Evolutionary conservation across 495 filamentous ascomycete species (phyloP).

Genomic region (Penicillium bialowiezense): DNA sequence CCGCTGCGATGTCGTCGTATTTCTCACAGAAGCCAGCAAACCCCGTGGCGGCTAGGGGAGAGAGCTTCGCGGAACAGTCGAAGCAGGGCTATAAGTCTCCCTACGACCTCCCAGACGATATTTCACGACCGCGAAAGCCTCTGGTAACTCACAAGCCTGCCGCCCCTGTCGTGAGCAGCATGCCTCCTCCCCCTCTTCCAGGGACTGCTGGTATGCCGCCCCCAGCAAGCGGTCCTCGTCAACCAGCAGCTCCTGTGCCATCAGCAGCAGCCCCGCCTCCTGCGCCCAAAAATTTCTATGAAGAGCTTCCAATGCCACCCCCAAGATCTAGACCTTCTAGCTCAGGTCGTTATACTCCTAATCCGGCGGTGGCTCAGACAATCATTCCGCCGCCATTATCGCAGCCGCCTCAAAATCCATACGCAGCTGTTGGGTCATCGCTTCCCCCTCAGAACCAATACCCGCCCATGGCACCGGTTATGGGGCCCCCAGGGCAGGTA

Average conservation of each 20-base stretch:
- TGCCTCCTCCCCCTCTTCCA: constrained; percentile 48
- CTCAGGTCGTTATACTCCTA: constrained; percentile 53
- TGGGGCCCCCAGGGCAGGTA: constrained; percentile 12
- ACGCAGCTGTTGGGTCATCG: not conserved
- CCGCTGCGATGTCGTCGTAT: constrained; percentile 36
- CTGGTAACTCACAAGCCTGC: constrained; percentile 36
- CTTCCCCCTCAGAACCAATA: not conserved
- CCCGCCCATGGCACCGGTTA: constrained; percentile 5
- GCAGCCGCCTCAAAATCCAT: not conserved
- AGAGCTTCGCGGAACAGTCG: constrained; percentile 84
- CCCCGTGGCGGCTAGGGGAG: constrained; percentile 39
- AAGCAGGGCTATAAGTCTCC: constrained; percentile 92
- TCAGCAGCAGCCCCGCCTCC: constrained; percentile 21
- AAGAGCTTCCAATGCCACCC: constrained; percentile 72
- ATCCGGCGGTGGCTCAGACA: constrained; percentile 21
- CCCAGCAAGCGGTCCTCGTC: constrained; percentile 29
- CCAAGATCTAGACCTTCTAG: constrained; percentile 50
- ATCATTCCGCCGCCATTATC: constrained; percentile 4
- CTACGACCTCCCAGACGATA: constrained; percentile 90
- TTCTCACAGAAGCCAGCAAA: constrained; percentile 35
- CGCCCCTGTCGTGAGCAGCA: constrained; percentile 18
- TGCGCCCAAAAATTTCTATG: constrained; percentile 70
- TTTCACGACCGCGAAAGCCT: constrained; percentile 65
- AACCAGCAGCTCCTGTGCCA: constrained; percentile 32
- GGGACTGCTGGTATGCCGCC: constrained; percentile 56